Base-by-base conservation (phyloP, 1,284 basidiomycete species). In the Trichosporon sp. region DNA sequence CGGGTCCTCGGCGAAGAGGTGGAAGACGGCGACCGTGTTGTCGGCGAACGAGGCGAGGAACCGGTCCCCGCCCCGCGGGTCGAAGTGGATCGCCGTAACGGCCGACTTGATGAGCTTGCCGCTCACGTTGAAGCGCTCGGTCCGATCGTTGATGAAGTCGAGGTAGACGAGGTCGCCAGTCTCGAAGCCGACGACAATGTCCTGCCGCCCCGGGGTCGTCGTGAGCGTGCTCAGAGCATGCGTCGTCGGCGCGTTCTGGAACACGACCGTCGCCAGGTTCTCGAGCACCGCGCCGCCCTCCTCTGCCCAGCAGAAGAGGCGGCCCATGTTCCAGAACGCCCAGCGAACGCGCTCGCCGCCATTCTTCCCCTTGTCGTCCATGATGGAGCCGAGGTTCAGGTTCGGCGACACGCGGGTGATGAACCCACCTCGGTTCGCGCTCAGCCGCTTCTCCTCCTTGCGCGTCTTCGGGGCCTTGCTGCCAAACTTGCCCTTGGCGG, bases 141-240 rank as follows among this genome's bases (percentile, higher is more conserved):
- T 98, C 59, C 92, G 90, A 14, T 81, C 82, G 14, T 78, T 51
- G 89, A 91, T 65, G 88, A 89, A 78, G 94, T 91, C 65, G 72
- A 97, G 87, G 93, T 95, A 97, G 67, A 99, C 85, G 31, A 99
- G 86, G 83, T 99, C 96, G 14, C 96, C 96, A 0, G 93, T 92
- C 74, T 87, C 88, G 80, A 99, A 98, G 1, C 96, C 96, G 76
- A 99, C 91, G 69, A 98, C 88, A 11, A 98, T 87, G 80, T 99
- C 97, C 51, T 98, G 85, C 61, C 90, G 88, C 67, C 93, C 91
- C 4, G 90, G 86, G 10, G 77, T 78, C 65, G 77, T 76, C 1
- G 83, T 98, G 7, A 89, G 84, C 14, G 87, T 84, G 77, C 97
- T 97, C 66, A 97, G 89, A 77, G 87, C 92, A 81, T 97, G 93